Percentiles rank a stretch among this genome's conserved stretches.
These are phyloP conservation scores for Yarrowia galli DNA, from an alignment of 1,139 yeast species.

Conservation along the genomic window DNA sequence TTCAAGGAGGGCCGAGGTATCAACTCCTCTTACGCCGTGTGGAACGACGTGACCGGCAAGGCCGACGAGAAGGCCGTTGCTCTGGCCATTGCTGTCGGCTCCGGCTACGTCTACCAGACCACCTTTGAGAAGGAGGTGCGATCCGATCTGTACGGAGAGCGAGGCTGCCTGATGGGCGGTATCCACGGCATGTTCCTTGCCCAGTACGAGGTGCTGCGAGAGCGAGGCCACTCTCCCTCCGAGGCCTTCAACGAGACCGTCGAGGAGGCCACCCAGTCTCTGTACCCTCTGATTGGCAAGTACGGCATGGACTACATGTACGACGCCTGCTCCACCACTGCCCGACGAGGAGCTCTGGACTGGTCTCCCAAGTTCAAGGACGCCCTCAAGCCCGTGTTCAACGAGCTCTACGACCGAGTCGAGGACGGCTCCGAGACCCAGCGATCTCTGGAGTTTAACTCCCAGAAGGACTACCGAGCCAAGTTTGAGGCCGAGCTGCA, in stretches of 20 bases:
- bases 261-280: conserved; percentile 99
- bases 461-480: conserved; percentile 96
- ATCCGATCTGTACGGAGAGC: conserved; percentile 99
- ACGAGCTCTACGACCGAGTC: conserved; percentile 93
- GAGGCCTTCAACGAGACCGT: conserved; percentile 99
- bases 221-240: conserved; percentile 99
- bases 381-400: conserved; percentile 97
- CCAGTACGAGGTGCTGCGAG: conserved; percentile 99
- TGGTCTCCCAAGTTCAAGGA: conserved; percentile 99
- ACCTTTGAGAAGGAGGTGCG: conserved; percentile 98
- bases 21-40: conserved; percentile 97
- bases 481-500: conserved; percentile 92
- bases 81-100: conserved; percentile 98
- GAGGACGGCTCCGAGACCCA: conserved; percentile 96
- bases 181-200: conserved; percentile 99
- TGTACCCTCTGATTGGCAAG: conserved; percentile 98
- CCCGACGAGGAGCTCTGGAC: conserved; percentile 99
- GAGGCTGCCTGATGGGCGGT: conserved; percentile 99
- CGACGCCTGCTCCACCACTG: conserved; percentile 99
- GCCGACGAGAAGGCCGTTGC: conserved; percentile 99
- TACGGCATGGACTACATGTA: conserved; percentile 99
- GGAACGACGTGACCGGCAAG: conserved; percentile 99
- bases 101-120: conserved; percentile 99
- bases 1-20: conserved; percentile 99
- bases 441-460: conserved; percentile 98